Conservation (phyloP, 1,284 basidiomycete genomes). For the Sporisorium graminicola region DNA sequence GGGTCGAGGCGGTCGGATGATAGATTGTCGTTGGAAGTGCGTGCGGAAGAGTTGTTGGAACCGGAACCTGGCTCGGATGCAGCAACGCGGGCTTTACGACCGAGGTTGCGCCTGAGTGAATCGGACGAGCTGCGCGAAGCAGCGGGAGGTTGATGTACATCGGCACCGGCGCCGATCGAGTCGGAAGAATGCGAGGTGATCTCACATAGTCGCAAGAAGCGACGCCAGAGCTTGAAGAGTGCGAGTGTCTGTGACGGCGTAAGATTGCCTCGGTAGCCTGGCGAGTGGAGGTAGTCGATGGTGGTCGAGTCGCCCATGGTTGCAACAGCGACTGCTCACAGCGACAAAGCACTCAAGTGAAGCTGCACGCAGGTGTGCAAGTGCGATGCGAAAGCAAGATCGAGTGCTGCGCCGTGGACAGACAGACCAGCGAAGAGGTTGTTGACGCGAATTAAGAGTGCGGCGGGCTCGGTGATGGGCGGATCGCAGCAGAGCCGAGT, state of each 20-base stretch:
- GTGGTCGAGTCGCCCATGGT: constrained; percentile 33
- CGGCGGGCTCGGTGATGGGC: not conserved
- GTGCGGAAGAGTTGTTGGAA: constrained; percentile 27
- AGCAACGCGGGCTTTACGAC: constrained; percentile 19
- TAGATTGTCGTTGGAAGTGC: constrained; percentile 27
- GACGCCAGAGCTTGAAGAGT: constrained; percentile 62
- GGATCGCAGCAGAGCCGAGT: not conserved
- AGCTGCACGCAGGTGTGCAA: not conserved
- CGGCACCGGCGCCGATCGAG: constrained; percentile 33
- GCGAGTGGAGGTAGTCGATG: constrained; percentile 49
- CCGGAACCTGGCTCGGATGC: constrained; percentile 27
- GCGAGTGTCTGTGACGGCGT: constrained; percentile 55
- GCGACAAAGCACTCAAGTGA: not conserved
- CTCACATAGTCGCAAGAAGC: constrained; percentile 63
- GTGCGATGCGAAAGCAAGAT: not conserved
- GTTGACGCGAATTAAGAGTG: not conserved
- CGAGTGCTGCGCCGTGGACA: not conserved
- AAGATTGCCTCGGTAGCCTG: constrained; percentile 55
- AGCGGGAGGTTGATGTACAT: constrained; percentile 15
- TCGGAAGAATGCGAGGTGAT: constrained; percentile 40
- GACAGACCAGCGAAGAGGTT: not conserved
- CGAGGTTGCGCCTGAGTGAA: constrained; percentile 23
- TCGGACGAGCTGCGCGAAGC: constrained; percentile 33
- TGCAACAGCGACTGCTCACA: not conserved
- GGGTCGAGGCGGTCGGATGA: constrained; percentile 11